These are phyloP conservation scores for Allium cepa DNA, from an alignment of 106 monocot genomes.

Conservation along the genomic window DNA sequence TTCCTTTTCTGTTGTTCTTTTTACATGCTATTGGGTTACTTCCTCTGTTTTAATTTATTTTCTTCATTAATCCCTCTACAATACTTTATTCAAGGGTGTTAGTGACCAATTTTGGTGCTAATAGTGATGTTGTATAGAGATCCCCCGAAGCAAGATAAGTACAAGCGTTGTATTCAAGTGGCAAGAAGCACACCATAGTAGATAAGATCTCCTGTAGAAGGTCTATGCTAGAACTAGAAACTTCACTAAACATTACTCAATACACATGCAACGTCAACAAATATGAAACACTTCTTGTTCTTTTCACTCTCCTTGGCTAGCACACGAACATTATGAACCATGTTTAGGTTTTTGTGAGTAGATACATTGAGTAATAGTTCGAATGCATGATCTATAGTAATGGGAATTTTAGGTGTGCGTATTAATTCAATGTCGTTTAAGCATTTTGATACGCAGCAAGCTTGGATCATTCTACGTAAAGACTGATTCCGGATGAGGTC, in stretches of 20 bases:
- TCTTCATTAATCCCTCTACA: too few species aligned
- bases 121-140: too few species aligned
- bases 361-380: neutral
- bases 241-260: constrained; percentile 20
- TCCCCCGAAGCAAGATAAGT: constrained; percentile 5
- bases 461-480: constrained; percentile 44
- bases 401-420: constrained; percentile 39
- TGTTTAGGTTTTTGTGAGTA: neutral
- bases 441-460: constrained; percentile 38
- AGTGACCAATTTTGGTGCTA: too few species aligned
- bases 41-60: too few species aligned
- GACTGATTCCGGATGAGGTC: constrained; percentile 47
- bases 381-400: constrained; percentile 7
- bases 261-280: constrained; percentile 10
- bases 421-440: constrained; percentile 36
- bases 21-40: too few species aligned
- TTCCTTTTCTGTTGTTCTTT: too few species aligned
- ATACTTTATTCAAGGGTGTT: too few species aligned
- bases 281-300: constrained; percentile 23
- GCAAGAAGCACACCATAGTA: constrained; percentile 18
- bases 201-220: constrained; percentile 30
- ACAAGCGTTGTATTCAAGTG: constrained; percentile 37
- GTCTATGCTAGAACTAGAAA: neutral
- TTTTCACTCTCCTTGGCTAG: constrained; percentile 37
- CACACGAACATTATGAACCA: constrained; percentile 9